Conservation (phyloP, 2,329 filamentous ascomycete species). For the Hymenoscyphus fraxineus region DNA sequence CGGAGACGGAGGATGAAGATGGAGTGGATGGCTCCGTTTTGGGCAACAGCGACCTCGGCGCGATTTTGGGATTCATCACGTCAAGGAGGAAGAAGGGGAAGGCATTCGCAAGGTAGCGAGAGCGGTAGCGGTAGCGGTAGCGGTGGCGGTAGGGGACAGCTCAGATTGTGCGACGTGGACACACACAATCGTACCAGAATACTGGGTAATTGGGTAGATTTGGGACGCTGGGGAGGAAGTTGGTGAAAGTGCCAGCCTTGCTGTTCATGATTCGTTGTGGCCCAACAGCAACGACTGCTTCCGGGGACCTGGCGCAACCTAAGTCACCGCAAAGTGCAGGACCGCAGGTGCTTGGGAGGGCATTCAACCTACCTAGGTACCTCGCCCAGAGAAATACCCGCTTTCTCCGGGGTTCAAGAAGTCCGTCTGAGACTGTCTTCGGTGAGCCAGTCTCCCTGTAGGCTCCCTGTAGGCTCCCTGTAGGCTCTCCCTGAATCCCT, state of each 20-base stretch:
- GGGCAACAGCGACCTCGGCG: neutral
- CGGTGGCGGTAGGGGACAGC: too few relatives aligned
- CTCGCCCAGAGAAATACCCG: too few relatives aligned
- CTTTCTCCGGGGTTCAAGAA: neutral
- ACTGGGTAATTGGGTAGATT: neutral
- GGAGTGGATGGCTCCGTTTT: neutral
- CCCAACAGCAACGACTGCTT: neutral
- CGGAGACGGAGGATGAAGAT: neutral
- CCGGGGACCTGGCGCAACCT: too few relatives aligned
- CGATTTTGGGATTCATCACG: slow-evolving; percentile 1
- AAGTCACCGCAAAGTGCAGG: too few relatives aligned
- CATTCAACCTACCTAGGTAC: too few relatives aligned
- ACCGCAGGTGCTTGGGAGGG: too few relatives aligned
- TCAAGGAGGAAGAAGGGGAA: neutral
- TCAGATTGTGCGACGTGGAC: neutral
- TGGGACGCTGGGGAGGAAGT: neutral
- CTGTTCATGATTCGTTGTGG: neutral
- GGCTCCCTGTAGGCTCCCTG: too few relatives aligned
- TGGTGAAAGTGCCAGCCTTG: slow-evolving; percentile 2
- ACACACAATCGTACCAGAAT: neutral
- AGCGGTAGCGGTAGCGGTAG: neutral
- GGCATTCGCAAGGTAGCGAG: neutral
- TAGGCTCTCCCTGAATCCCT: too few relatives aligned
- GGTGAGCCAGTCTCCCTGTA: too few relatives aligned
- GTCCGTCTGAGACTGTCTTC: too few relatives aligned